Conservation (phyloP, 2,329 filamentous ascomycete genomes). For the Blastomyces parvus region DNA sequence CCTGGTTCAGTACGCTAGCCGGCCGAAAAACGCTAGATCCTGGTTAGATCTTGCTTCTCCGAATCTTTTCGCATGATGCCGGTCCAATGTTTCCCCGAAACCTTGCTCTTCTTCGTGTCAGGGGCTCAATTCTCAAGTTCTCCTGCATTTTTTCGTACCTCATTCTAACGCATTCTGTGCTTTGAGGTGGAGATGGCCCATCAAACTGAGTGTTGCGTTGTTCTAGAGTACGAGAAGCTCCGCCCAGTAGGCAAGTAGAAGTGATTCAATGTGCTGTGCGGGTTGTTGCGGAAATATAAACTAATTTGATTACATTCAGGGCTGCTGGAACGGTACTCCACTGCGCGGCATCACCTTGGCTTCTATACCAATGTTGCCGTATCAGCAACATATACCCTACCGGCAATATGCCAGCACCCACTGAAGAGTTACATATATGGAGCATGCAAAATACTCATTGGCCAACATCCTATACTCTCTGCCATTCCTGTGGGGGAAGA, state of each 20-base stretch:
- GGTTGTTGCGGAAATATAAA: conserved; percentile 6
- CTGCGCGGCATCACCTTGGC: conserved; percentile 33
- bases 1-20: background rate
- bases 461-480: conserved; percentile 36
- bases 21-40: too few species aligned
- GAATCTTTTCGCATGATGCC: background rate
- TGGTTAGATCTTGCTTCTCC: too few species aligned
- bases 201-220: background rate
- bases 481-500: conserved; percentile 36
- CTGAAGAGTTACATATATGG: conserved; percentile 28
- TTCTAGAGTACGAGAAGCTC: conserved; percentile 18
- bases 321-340: conserved; percentile 38
- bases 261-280: background rate
- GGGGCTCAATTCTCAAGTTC: background rate
- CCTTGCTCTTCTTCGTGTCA: background rate
- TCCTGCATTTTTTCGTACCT: background rate
- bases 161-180: background rate
- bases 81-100: background rate
- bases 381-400: conserved; percentile 30
- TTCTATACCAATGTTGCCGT: conserved; percentile 40
- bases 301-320: conserved; percentile 24
- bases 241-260: conserved; percentile 24
- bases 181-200: background rate
- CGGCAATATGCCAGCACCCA: conserved; percentile 18
- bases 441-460: conserved; percentile 31